A percentile compares a stretch with the other conserved stretches of the same genome.
Evolutionary conservation across 345 rosid species (phyloP).

Genomic region (Ceriops zippeliana): DNA sequence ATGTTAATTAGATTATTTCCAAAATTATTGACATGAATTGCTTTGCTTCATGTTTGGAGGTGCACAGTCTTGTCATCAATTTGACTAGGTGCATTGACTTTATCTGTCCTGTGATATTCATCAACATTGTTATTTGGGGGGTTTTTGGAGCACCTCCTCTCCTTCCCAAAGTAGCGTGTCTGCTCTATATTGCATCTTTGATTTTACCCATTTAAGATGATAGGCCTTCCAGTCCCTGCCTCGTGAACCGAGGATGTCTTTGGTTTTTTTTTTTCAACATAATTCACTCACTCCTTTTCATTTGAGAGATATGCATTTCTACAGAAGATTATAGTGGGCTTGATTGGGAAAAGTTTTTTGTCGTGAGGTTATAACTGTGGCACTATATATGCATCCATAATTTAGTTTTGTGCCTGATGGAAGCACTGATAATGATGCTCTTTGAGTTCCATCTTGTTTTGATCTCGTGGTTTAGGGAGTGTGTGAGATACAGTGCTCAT

Average conservation of each 20-base stretch:
- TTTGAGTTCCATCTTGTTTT: no score
- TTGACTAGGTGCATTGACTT: not conserved
- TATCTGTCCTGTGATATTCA: not conserved
- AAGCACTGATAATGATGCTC: not conserved
- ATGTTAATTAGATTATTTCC: not conserved
- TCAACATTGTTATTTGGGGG: not conserved
- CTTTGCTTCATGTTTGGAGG: not conserved
- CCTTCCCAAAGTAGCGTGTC: no score
- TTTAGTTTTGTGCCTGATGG: not conserved
- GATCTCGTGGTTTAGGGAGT: not conserved
- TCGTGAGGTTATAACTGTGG: not conserved
- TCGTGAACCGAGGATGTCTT: no score
- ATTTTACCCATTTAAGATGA: no score
- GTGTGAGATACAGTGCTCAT: not conserved
- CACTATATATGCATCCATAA: not conserved
- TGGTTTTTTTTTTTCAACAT: not conserved
- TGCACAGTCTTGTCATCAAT: not conserved
- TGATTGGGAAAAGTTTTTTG: not conserved
- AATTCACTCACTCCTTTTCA: not conserved
- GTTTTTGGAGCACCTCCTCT: not conserved
- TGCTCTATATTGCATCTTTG: no score
- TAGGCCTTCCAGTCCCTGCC: no score
- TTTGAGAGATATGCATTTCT: not conserved
- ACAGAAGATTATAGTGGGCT: not conserved
- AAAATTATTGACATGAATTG: not conserved